Conservation (phyloP, 306 rosid genomes). For the Malus orientalis region DNA sequence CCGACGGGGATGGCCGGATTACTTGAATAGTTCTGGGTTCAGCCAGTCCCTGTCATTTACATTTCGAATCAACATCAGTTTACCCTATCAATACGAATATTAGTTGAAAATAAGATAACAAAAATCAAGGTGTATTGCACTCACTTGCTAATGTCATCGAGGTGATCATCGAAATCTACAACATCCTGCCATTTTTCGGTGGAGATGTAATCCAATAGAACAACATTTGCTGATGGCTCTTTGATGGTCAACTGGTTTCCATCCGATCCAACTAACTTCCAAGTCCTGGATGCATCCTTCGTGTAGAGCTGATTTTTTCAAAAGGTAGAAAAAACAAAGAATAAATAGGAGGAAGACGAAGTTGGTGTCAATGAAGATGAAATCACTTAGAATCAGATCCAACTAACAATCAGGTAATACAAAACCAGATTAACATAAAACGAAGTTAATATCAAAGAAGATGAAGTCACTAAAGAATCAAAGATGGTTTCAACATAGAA, state of each 20-base stretch:
- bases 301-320: conserved; percentile 52
- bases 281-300: conserved; percentile 77
- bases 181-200: conserved; percentile 71
- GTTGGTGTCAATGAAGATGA: too few species aligned
- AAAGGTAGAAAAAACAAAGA: too few species aligned
- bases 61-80: neutral
- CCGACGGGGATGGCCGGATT: conserved; percentile 4
- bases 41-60: conserved; percentile 72
- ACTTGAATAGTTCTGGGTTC: conserved; percentile 85
- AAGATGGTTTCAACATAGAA: neutral
- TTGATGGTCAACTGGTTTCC: conserved; percentile 48
- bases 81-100: neutral
- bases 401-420: neutral
- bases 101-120: neutral
- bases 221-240: conserved; percentile 83
- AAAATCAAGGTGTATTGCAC: conserved; percentile 1
- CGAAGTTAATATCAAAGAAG: neutral
- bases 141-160: conserved; percentile 91
- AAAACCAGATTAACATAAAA: neutral
- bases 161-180: conserved; percentile 92
- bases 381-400: too few species aligned
- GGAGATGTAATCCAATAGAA: conserved; percentile 65
- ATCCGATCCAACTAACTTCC: conserved; percentile 71
- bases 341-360: too few species aligned
- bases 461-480: neutral